Conservation (phyloP, 2,329 filamentous ascomycete genomes). For the Alternaria alternata region DNA sequence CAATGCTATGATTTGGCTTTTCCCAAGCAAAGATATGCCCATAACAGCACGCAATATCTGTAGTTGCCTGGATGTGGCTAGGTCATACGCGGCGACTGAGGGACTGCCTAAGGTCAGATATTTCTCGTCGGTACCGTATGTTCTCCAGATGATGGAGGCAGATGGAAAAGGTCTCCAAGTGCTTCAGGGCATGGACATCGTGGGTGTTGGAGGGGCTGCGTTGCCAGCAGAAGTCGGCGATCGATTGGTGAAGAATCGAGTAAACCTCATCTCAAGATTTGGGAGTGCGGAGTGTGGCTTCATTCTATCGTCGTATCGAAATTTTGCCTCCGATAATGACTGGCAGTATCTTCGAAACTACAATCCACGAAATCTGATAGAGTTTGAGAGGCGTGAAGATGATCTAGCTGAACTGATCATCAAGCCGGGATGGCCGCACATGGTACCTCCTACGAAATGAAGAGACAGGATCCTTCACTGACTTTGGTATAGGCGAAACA, state of each 20-base stretch:
- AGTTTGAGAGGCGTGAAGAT: slow-evolving; percentile 52
- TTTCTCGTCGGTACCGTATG: slow-evolving; percentile 77
- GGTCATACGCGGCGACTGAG: slow-evolving; percentile 20
- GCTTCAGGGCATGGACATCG: slow-evolving; percentile 62
- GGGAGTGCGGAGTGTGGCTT: slow-evolving; percentile 74
- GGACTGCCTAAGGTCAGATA: slow-evolving; percentile 57
- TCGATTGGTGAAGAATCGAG: slow-evolving; percentile 57
- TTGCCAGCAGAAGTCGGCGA: slow-evolving; percentile 63
- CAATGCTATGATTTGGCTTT: slow-evolving; percentile 67
- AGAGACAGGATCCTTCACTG: neutral
- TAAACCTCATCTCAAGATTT: slow-evolving; percentile 69
- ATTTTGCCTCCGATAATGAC: slow-evolving; percentile 62
- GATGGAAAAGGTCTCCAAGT: slow-evolving; percentile 86
- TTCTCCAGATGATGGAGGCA: slow-evolving; percentile 86
- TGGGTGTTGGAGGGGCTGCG: slow-evolving; percentile 70
- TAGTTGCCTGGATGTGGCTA: slow-evolving; percentile 56
- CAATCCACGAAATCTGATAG: slow-evolving; percentile 56
- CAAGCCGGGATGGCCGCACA: slow-evolving; percentile 64
- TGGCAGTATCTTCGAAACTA: slow-evolving; percentile 67
- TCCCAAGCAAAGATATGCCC: slow-evolving; percentile 64
- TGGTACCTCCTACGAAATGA: slow-evolving; percentile 34
- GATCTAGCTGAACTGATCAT: slow-evolving; percentile 65
- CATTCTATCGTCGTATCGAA: slow-evolving; percentile 67
- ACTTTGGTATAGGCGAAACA: slow-evolving; percentile 55
- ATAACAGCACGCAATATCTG: slow-evolving; percentile 65